A percentile compares a stretch with the other conserved stretches of the same genome.
Evolutionary conservation across 176 grass and related monocot genomes (phyloP).

Genomic region (Bothriochloa decipiens): DNA sequence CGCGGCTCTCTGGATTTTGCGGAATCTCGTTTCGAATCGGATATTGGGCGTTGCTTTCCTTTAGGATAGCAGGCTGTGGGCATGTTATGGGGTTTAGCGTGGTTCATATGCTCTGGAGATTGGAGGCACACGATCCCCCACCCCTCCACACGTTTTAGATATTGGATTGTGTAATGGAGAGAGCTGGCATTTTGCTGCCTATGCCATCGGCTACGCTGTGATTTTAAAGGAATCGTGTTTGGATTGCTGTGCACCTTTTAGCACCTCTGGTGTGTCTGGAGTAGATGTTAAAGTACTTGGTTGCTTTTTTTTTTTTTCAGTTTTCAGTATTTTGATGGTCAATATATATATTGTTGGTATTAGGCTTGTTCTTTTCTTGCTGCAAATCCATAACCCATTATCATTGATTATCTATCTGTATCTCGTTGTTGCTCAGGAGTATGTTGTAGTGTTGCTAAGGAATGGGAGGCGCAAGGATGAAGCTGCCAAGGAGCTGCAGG

Average conservation of each 20-base stretch:
- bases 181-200: background rate
- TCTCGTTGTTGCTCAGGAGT: constrained; percentile 56
- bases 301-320: background rate
- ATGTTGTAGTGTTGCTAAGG: constrained; percentile 81
- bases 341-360: background rate
- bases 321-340: background rate
- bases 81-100: constrained; percentile 32
- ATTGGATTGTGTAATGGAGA: background rate
- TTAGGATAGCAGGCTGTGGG: background rate
- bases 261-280: background rate
- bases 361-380: background rate
- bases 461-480: constrained; percentile 82
- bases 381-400: background rate
- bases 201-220: background rate
- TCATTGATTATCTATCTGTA: constrained; percentile 9
- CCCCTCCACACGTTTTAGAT: background rate
- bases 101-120: background rate
- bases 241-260: background rate
- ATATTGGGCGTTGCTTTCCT: background rate
- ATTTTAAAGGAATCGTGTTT: background rate
- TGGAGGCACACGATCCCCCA: background rate
- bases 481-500: constrained; percentile 65
- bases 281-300: background rate
- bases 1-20: background rate
- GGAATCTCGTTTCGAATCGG: background rate